Conservation (phyloP, 2,329 filamentous ascomycete species). For the Talaromyces piceae region DNA sequence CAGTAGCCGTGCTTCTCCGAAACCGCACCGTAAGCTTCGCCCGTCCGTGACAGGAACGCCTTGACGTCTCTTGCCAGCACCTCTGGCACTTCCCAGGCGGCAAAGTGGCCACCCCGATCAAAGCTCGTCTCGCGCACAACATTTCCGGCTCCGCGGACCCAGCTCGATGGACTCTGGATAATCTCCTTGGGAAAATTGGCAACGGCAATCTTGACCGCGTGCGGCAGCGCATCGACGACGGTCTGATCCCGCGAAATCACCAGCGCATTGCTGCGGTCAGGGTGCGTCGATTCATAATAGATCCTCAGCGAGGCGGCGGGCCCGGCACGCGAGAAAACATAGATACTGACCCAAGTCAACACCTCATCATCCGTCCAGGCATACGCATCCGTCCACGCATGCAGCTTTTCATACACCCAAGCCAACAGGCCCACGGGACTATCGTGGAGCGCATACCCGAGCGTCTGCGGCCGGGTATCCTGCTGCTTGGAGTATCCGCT, state of each 20-base stretch:
- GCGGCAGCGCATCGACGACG: conserved; percentile 36
- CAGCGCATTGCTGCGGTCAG: conserved; percentile 9
- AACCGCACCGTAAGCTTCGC: conserved; percentile 29
- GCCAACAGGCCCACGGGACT: conserved; percentile 63
- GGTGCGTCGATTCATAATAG: conserved; percentile 61
- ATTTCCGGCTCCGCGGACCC: conserved; percentile 44
- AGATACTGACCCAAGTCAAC: conserved; percentile 66
- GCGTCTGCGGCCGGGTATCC: conserved; percentile 62
- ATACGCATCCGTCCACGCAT: conserved; percentile 67
- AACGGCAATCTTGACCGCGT: conserved; percentile 45
- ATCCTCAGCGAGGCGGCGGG: conserved; percentile 61
- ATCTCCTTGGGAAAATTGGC: conserved; percentile 47
- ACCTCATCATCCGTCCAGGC: conserved; percentile 70
- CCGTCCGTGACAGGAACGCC: conserved; percentile 41
- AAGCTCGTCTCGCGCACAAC: conserved; percentile 44
- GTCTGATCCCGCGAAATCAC: conserved; percentile 16
- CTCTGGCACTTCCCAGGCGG: conserved; percentile 45
- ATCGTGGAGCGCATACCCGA: conserved; percentile 63
- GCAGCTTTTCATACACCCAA: conserved; percentile 76
- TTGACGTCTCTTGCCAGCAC: conserved; percentile 39
- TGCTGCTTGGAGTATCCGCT: conserved; percentile 53
- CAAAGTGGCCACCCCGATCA: conserved; percentile 46
- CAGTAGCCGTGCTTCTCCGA: conserved; percentile 29
- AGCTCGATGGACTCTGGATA: conserved; percentile 41
- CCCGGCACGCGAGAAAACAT: conserved; percentile 63